Base-by-base conservation (phyloP, 1,284 basidiomycete genomes). In the Ceratobasidium sp. region DNA sequence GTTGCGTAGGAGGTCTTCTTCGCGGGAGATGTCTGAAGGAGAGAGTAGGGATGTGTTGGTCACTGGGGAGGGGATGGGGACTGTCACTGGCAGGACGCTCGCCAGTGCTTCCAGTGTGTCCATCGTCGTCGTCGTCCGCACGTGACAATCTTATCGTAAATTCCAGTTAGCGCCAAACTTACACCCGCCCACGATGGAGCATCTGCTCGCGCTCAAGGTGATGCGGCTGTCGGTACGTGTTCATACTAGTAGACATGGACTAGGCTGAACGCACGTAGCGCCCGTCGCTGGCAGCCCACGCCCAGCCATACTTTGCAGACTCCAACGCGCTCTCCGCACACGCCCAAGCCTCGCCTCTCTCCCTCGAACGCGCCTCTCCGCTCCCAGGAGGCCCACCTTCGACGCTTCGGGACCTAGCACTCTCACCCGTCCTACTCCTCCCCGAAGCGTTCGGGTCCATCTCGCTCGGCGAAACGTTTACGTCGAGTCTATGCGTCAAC, bases 1-100 rank as follows among this genome's bases (percentile, higher is more conserved):
- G 85, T 99, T 98, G 80, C 95, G 91, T 46, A 97, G 87, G n/a
- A 99, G 90, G 85, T 99, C 97, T 85, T 99, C 96, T 86, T 99
- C 98, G 59, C 95, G 91, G 79, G 92, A 89, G 48, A 98, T 84
- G 85, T 99, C 96, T 69, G 90, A 88, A 42, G 91, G 85, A 2
- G 92, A 89, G 81, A 99, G 89, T 71, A 99, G 88, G 77, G 92
- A 87, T 20, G 93, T 88, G 82, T 96, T 91, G 1, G 91, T 93
- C 65, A 89, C 86, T 10, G 96, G 96, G 9, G 90, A 93, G 13
- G 97, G 97, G 67, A 93, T 87, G 12, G 97, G 96, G 69, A 90
- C 89, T 4, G 96, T 95, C 80, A 98, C 86, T 20, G 96, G 95
- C 82, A 98, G 96, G 71, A 87, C 82, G 3, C 88, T 86, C 48